Evolutionary conservation across 371 early-diverging fungal genomes (phyloP), one percentile per base, ranked within the genome.

Genomic region (Polyrhizophydium stewartii): DNA sequence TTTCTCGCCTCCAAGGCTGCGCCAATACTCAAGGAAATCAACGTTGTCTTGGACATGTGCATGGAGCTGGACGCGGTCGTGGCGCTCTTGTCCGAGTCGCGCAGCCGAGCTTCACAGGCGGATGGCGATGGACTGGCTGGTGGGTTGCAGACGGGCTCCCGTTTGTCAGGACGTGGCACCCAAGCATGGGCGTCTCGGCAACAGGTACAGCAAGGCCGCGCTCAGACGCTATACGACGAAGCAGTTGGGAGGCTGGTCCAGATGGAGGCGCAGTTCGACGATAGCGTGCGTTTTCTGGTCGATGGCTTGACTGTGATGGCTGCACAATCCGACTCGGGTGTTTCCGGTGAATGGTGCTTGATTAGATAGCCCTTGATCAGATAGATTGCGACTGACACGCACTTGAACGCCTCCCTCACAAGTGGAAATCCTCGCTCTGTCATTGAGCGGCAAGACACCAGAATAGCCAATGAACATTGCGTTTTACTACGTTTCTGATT

Each of bases 11-110:
- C 16, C 16, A 43, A 43, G 43, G 43, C 43, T 43, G 16, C 17
- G 43, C 43, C 43, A n/a, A 43, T 43, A 17, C 43, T 43, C 43
- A 43, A 43, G n/a, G 43, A 43, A 43, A 43, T 43, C 43, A 17
- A 43, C n/a, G 16, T n/a, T n/a, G n/a, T 43, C n/a, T n/a, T 43
- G n/a, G 43, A 43, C 43, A 43, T 43, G 43, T 43, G 43, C n/a
- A 43, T 43, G 17, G n/a, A 43, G 43, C 16, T 43, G 16, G 43
- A n/a, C 16, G 43, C 17, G 16, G n/a, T 43, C 43, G n/a, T 43
- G n/a, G n/a, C n/a, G n/a, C n/a, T n/a, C n/a, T n/a, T n/a, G n/a
- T n/a, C n/a, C n/a, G n/a, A n/a, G n/a, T n/a, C n/a, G n/a, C n/a
- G n/a, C n/a, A n/a, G n/a, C n/a, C n/a, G n/a, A n/a, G n/a, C n/a